A percentile compares a stretch with the other conserved stretches of the same genome.
Evolutionary conservation across 805 yeast genomes (phyloP).

Genomic region (Zygosaccharomyces bisporus): DNA sequence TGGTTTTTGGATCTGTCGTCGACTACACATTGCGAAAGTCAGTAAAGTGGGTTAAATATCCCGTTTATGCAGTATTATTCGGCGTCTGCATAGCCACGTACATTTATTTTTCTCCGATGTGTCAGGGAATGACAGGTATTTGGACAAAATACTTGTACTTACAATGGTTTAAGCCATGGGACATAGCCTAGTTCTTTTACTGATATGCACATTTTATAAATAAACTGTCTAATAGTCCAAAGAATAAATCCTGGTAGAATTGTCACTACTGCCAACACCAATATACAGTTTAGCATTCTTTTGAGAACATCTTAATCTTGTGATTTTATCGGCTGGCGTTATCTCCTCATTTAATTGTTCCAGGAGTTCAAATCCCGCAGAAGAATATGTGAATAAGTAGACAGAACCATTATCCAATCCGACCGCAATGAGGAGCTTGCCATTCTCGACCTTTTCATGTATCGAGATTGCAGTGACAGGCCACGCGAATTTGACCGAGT

Average conservation of each 20-base stretch:
- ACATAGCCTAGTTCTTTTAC: constrained; percentile 30
- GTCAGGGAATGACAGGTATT: constrained; percentile 75
- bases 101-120: constrained; percentile 58
- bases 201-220: background rate
- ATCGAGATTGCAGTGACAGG: constrained; percentile 70
- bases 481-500: constrained; percentile 43
- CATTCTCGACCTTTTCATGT: constrained; percentile 31
- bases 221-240: constrained; percentile 11
- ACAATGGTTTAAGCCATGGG: constrained; percentile 57
- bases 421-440: constrained; percentile 45
- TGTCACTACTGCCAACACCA: constrained; percentile 65
- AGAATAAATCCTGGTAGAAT: constrained; percentile 46
- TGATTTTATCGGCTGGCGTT: constrained; percentile 60
- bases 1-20: constrained; percentile 46
- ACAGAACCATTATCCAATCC: constrained; percentile 73
- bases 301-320: constrained; percentile 54
- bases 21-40: constrained; percentile 27
- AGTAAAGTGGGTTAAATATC: constrained; percentile 25
- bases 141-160: constrained; percentile 46
- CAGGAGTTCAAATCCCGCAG: constrained; percentile 30
- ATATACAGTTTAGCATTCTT: constrained; percentile 36
- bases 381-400: constrained; percentile 40
- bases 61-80: constrained; percentile 46
- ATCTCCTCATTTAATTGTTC: constrained; percentile 37
- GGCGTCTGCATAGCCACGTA: constrained; percentile 51